A percentile compares a stretch with the other conserved stretches of the same genome.
These are phyloP conservation scores for Athelia psychrophila DNA, from an alignment of 1,284 basidiomycete genomes.

Conservation along the genomic window DNA sequence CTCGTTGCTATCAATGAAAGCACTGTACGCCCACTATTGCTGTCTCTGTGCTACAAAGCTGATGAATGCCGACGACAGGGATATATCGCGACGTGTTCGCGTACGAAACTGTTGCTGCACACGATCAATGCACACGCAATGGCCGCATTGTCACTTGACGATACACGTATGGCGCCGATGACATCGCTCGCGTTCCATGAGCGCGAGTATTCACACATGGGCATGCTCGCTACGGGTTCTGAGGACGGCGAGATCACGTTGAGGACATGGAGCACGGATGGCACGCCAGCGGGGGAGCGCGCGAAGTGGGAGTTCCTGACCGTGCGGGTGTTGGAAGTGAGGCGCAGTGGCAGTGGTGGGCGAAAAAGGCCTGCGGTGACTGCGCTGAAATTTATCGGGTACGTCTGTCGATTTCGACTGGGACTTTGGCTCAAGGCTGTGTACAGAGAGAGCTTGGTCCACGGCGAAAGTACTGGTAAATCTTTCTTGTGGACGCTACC, in stretches of 20 bases:
- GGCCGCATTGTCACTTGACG: slow-evolving; percentile 58
- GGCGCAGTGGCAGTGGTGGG: slow-evolving; percentile 26
- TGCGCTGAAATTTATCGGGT: slow-evolving; percentile 71
- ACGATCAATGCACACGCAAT: slow-evolving; percentile 81
- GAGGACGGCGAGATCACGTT: slow-evolving; percentile 66
- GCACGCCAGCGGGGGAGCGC: slow-evolving; percentile 57
- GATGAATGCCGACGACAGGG: slow-evolving; percentile 47
- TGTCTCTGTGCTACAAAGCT: not conserved
- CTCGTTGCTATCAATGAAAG: slow-evolving; percentile 82
- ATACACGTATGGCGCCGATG: slow-evolving; percentile 41
- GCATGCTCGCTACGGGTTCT: slow-evolving; percentile 67
- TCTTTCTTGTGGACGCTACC: slow-evolving; percentile 62
- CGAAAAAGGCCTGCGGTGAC: slow-evolving; percentile 48
- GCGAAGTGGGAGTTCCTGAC: slow-evolving; percentile 73
- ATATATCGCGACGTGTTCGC: slow-evolving; percentile 79
- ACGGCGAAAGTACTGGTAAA: slow-evolving; percentile 66
- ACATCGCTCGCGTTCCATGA: slow-evolving; percentile 78
- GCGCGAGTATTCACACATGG: slow-evolving; percentile 70
- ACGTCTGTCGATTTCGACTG: slow-evolving; percentile 4
- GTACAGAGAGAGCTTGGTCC: slow-evolving; percentile 56
- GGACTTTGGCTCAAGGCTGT: slow-evolving; percentile 4
- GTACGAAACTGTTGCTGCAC: slow-evolving; percentile 66
- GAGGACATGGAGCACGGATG: slow-evolving; percentile 73
- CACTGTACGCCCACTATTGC: slow-evolving; percentile 51
- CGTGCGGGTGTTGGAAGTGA: slow-evolving; percentile 58